Conservation (phyloP, 192 early-diverging fungal genomes). For the Backusella australiensis region DNA sequence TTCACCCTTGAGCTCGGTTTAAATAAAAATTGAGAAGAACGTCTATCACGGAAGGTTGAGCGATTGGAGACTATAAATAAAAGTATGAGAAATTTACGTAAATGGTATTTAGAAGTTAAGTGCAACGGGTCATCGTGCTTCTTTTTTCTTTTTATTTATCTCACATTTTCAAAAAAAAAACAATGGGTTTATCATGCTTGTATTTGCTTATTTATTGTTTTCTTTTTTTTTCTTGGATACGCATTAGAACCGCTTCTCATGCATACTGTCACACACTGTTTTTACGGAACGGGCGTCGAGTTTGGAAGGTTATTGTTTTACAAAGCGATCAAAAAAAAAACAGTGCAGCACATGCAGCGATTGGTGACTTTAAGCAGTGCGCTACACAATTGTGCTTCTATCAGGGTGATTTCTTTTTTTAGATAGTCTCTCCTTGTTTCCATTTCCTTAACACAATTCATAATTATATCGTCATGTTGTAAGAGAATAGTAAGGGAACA, state of each 20-base stretch:
- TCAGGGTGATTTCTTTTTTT: background rate
- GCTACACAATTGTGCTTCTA: background rate
- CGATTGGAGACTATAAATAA: background rate
- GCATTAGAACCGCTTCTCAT: background rate
- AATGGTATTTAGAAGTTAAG: background rate
- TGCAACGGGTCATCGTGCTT: background rate
- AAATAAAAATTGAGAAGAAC: background rate
- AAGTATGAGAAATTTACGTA: background rate
- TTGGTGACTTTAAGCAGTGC: background rate
- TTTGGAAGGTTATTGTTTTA: background rate
- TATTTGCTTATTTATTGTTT: background rate
- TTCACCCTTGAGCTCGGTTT: background rate
- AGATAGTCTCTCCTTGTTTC: background rate
- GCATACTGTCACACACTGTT: background rate
- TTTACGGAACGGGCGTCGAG: background rate
- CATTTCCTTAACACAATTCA: background rate
- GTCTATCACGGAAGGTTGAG: no score
- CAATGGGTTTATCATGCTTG: background rate
- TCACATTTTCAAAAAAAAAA: background rate
- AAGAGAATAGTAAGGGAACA: background rate
- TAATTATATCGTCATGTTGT: background rate
- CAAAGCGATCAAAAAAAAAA: background rate
- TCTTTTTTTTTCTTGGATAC: background rate
- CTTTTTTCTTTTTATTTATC: background rate
- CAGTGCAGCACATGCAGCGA: background rate